These are phyloP conservation scores for Colletotrichum coccodes DNA, from an alignment of 2,329 filamentous ascomycete species.

Conservation along the genomic window DNA sequence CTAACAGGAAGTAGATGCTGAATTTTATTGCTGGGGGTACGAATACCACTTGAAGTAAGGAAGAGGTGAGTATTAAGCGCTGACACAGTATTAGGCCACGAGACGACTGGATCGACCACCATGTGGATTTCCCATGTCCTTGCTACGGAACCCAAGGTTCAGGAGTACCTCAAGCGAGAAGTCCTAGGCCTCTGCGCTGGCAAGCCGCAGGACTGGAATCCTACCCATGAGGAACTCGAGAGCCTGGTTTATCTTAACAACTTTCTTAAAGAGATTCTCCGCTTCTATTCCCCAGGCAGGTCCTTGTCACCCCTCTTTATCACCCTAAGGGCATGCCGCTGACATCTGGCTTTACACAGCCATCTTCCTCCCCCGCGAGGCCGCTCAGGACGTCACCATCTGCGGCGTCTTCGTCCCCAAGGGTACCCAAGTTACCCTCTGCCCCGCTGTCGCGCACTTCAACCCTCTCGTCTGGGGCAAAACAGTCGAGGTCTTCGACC, in stretches of 20 bases:
- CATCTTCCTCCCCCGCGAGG: slow-evolving; percentile 38
- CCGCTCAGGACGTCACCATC: slow-evolving; percentile 39
- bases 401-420: slow-evolving; percentile 40
- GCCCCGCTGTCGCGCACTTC: slow-evolving; percentile 39
- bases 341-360: background rate
- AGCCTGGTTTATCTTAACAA: slow-evolving; percentile 58
- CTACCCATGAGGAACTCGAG: slow-evolving; percentile 48
- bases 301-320: background rate
- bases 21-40: slow-evolving; percentile 37
- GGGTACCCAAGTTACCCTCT: slow-evolving; percentile 40
- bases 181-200: slow-evolving; percentile 43
- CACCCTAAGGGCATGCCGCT: background rate
- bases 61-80: background rate
- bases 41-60: background rate
- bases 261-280: slow-evolving; percentile 49
- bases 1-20: slow-evolving; percentile 37
- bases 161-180: slow-evolving; percentile 23
- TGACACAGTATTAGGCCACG: slow-evolving; percentile 18
- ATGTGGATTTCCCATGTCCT: slow-evolving; percentile 31
- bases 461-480: slow-evolving; percentile 42
- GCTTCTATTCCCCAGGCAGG: slow-evolving; percentile 45
- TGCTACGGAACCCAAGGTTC: slow-evolving; percentile 16
- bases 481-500: slow-evolving; percentile 39
- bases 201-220: slow-evolving; percentile 41
- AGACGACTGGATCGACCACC: slow-evolving; percentile 30